Evolutionary conservation across 305 asterid genomes (phyloP).

Genomic region (Fraxinus ornus): DNA sequence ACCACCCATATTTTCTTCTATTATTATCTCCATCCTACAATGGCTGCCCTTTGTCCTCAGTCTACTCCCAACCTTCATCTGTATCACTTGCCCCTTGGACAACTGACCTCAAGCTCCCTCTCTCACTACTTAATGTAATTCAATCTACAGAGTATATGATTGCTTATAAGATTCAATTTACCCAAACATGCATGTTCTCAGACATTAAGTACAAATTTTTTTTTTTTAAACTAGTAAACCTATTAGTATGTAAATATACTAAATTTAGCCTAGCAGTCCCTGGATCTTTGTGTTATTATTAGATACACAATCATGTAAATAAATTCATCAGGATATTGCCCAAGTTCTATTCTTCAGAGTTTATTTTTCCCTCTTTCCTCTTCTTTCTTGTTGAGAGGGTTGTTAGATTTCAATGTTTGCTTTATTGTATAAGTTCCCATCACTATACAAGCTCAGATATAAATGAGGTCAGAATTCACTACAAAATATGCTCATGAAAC

Average conservation of each 20-base stretch:
- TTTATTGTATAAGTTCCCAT: neutral
- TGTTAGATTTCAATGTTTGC: neutral
- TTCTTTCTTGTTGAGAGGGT: neutral
- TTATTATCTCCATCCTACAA: neutral
- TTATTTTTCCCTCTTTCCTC: neutral
- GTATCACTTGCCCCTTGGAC: neutral
- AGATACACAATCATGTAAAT: neutral
- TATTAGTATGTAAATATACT: neutral
- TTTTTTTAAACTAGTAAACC: neutral
- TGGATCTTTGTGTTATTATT: neutral
- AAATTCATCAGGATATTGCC: neutral
- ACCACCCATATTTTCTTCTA: neutral
- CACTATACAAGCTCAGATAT: neutral
- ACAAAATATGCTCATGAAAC: neutral
- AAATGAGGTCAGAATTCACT: neutral
- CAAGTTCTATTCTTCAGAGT: neutral
- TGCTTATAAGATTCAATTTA: neutral
- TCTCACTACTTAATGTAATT: neutral
- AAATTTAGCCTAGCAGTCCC: neutral
- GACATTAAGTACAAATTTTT: neutral
- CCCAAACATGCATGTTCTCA: neutral
- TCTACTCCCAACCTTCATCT: neutral
- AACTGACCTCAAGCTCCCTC: neutral
- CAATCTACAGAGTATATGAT: neutral
- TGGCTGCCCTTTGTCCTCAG: neutral